These are phyloP conservation scores for Gossypium stocksii DNA, from an alignment of 345 rosid species.

Conservation along the genomic window DNA sequence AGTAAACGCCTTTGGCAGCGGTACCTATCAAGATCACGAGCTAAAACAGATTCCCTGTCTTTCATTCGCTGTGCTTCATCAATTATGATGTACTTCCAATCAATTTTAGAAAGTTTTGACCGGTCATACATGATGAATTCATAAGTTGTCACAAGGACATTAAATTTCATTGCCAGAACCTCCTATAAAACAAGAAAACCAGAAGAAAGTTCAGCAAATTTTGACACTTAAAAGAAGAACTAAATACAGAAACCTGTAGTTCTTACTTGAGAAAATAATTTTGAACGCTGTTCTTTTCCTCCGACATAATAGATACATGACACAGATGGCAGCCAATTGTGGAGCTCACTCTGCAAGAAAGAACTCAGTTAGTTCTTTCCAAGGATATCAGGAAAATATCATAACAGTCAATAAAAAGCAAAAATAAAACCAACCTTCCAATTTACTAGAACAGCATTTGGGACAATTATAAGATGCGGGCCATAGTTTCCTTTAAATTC, in stretches of 20 bases:
- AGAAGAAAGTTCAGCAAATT: constrained; percentile 22
- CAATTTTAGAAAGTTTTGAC: constrained; percentile 91
- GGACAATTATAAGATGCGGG: constrained; percentile 99
- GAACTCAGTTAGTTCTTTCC: constrained; percentile 18
- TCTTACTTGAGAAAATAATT: constrained; percentile 87
- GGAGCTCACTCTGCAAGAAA: constrained; percentile 79
- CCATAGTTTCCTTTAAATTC: constrained; percentile 99
- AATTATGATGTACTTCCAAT: constrained; percentile 97
- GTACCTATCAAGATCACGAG: constrained; percentile 99
- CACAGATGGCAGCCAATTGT: constrained; percentile 91
- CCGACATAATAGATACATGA: constrained; percentile 98
- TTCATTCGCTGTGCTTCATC: constrained; percentile 99
- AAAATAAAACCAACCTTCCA: constrained; percentile 80
- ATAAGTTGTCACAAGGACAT: constrained; percentile 96
- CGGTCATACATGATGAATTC: constrained; percentile 99
- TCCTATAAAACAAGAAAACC: constrained; percentile 47
- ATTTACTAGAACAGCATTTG: constrained; percentile 96
- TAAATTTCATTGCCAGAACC: constrained; percentile 93
- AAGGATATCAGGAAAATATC: constrained; percentile 9
- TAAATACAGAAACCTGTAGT: not conserved
- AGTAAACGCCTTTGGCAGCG: constrained; percentile 98
- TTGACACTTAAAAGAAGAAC: constrained; percentile 6
- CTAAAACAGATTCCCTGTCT: constrained; percentile 98
- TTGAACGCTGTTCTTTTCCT: constrained; percentile 86
- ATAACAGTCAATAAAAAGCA: not conserved